Percentiles rank a stretch among this genome's conserved stretches.
These are phyloP conservation scores for Lentinula boryana DNA, from an alignment of 768 basidiomycete species.

Conservation along the genomic window DNA sequence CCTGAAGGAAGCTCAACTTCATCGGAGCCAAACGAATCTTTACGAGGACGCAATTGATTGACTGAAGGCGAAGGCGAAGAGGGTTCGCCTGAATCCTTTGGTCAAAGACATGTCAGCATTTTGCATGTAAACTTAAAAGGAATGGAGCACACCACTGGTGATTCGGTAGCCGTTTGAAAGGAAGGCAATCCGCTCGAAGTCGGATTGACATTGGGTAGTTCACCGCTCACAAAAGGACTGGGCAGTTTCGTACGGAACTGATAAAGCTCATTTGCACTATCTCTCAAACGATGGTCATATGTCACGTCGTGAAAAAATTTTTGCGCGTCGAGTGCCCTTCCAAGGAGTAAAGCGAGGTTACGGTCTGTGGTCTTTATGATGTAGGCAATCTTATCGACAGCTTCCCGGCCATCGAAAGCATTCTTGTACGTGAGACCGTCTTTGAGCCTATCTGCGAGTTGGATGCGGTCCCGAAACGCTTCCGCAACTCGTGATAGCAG, in stretches of 20 bases:
- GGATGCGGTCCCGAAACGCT: constrained; percentile 82
- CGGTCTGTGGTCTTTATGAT: constrained; percentile 99
- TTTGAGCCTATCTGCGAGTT: constrained; percentile 75
- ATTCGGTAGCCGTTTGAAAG: constrained; percentile 9
- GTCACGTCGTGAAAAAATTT: constrained; percentile 99
- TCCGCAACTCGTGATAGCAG: constrained; percentile 91
- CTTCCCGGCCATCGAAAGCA: constrained; percentile 94
- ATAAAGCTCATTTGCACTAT: constrained; percentile 85
- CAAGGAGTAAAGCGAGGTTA: constrained; percentile 91
- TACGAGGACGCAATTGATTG: constrained; percentile 19
- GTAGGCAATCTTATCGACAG: constrained; percentile 94
- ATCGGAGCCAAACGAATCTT: constrained; percentile 42
- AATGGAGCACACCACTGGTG: constrained; percentile 11
- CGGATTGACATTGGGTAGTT: constrained; percentile 34
- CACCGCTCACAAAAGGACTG: constrained; percentile 81
- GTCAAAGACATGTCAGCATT: neutral
- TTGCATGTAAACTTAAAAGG: neutral
- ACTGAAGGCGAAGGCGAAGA: constrained; percentile 19
- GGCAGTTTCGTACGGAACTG: constrained; percentile 83
- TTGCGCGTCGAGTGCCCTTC: constrained; percentile 92
- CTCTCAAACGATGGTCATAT: constrained; percentile 92
- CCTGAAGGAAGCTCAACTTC: constrained; percentile 79
- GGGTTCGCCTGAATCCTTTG: constrained; percentile 23
- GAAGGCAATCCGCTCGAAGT: constrained; percentile 9
- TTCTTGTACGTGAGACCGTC: constrained; percentile 96